Evolutionary conservation across 768 basidiomycete species (phyloP).

Genomic region (Leccinum pellstonianum): DNA sequence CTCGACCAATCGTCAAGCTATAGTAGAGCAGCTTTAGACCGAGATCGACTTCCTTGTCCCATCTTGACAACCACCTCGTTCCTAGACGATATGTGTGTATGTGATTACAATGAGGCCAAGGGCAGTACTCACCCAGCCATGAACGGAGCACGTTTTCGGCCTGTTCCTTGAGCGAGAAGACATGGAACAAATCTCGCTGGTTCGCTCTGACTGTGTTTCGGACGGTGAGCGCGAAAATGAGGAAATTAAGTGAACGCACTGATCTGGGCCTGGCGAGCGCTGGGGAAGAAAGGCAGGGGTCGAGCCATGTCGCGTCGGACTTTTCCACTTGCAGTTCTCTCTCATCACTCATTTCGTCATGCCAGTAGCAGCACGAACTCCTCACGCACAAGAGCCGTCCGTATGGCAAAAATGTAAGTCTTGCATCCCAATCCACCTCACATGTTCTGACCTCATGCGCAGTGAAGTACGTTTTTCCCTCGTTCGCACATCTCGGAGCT

Average conservation of each 20-base stretch:
- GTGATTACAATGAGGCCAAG: not conserved
- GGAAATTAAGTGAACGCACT: constrained; percentile 48
- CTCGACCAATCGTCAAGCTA: constrained; percentile 71
- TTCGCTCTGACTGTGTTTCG: constrained; percentile 68
- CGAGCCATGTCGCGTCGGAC: constrained; percentile 16
- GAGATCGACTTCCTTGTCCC: constrained; percentile 80
- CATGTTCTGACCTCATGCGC: constrained; percentile 17
- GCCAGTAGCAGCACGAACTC: constrained; percentile 33
- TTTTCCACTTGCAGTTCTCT: constrained; percentile 1
- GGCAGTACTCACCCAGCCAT: constrained; percentile 61
- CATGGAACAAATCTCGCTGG: constrained; percentile 79
- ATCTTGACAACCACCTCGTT: constrained; percentile 73
- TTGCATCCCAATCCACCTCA: not conserved
- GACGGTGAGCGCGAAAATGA: constrained; percentile 6
- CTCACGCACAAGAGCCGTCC: constrained; percentile 51
- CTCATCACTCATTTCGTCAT: constrained; percentile 14
- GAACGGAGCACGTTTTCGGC: constrained; percentile 70
- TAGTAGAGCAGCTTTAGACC: constrained; percentile 68
- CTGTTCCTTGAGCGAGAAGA: constrained; percentile 73
- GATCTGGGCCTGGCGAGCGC: constrained; percentile 83
- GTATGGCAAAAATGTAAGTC: constrained; percentile 75
- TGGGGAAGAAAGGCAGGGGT: constrained; percentile 56
- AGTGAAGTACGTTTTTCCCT: constrained; percentile 56
- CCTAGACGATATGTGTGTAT: constrained; percentile 43
- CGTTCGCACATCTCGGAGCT: constrained; percentile 5